phyloP scores from a whole-genome alignment of 202 grass and related monocot genomes.

The Eragrostis tef region DNA sequence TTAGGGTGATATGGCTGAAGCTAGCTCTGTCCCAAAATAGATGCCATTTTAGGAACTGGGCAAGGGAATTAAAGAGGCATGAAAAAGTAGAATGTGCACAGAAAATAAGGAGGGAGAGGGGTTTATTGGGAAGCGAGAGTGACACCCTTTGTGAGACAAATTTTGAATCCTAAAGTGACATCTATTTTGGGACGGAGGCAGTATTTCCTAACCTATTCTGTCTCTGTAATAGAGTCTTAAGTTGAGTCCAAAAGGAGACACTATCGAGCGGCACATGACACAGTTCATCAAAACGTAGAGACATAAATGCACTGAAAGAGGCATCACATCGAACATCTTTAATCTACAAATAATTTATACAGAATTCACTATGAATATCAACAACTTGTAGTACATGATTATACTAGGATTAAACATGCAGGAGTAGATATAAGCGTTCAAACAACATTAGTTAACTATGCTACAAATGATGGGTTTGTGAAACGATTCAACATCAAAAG shows the following conservation, averaged over 20 bases:
- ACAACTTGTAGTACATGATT: background rate
- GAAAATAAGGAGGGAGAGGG: too few species aligned
- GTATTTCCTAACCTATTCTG: constrained; percentile 1
- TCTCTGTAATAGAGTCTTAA: background rate
- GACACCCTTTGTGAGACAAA: too few species aligned
- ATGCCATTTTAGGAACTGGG: too few species aligned
- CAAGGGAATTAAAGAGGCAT: too few species aligned
- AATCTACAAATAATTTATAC: background rate
- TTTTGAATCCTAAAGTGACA: too few species aligned
- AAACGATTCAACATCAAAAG: too few species aligned
- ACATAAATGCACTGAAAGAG: background rate
- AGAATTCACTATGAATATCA: background rate
- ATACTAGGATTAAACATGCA: background rate
- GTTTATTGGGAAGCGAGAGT: too few species aligned
- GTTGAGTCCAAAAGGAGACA: background rate
- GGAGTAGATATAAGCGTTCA: background rate
- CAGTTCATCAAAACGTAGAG: background rate
- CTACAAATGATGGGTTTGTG: constrained; percentile 15
- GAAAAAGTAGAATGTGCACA: too few species aligned
- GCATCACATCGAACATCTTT: background rate
- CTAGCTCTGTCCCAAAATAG: too few species aligned
- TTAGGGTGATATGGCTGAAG: background rate
- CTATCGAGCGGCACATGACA: background rate
- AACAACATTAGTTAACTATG: background rate
- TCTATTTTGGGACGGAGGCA: too few species aligned